Percentiles rank a stretch among this genome's conserved stretches.
Conservation (phyloP, 2,329 filamentous ascomycete species). For the Davidsoniella virescens region DNA sequence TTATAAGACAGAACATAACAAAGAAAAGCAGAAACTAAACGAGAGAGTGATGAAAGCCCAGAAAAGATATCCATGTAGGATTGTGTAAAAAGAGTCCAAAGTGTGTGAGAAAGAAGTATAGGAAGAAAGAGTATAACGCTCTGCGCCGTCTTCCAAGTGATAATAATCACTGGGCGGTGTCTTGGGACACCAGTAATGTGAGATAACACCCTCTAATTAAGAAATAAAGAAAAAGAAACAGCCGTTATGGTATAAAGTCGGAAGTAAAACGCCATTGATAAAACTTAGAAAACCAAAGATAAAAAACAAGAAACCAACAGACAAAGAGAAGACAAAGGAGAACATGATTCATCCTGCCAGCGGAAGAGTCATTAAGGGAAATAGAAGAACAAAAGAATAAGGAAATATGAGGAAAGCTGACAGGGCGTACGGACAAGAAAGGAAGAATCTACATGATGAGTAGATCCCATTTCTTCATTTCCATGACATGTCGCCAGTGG, state of each 20-base stretch:
- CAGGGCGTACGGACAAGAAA: constrained; percentile 11
- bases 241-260: constrained; percentile 1
- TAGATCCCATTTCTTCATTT: constrained; percentile 80
- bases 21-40: constrained; percentile 15
- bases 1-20: too few relatives aligned
- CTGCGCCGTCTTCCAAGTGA: constrained; percentile 6
- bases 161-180: not conserved
- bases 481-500: constrained; percentile 93
- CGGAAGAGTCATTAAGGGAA: not conserved
- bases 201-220: constrained; percentile 2
- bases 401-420: constrained; percentile 9
- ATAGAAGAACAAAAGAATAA: constrained; percentile 14
- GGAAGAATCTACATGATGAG: constrained; percentile 52
- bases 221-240: constrained; percentile 1
- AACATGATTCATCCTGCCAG: not conserved
- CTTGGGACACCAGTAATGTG: not conserved
- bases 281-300: constrained; percentile 8
- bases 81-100: too few relatives aligned
- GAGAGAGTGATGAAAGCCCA: constrained; percentile 9
- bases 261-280: constrained; percentile 5
- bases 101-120: constrained; percentile 16
- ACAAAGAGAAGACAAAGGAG: constrained; percentile 5
- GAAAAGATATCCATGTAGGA: not conserved
- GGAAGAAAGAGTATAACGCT: constrained; percentile 15
- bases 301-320: constrained; percentile 8